A percentile compares a stretch with the other conserved stretches of the same genome.
These are phyloP conservation scores for Deuterostichococcus epilithicus DNA, from an alignment of 139 green algal genomes.

Conservation along the genomic window DNA sequence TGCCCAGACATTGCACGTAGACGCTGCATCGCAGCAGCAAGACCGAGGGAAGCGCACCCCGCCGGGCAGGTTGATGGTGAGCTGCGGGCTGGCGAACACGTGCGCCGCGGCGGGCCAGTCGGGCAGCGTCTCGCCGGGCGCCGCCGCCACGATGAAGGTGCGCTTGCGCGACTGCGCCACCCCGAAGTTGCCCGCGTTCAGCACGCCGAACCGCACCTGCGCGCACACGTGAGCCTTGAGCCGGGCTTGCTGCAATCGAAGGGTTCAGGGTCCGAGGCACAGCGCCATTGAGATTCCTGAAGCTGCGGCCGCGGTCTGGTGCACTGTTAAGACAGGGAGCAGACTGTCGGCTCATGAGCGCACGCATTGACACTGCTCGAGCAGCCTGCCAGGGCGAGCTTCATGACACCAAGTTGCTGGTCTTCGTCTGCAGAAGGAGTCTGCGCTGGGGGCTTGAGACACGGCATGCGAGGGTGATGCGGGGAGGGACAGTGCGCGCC, in stretches of 20 bases:
- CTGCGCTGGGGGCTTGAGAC: background rate
- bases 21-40: no score
- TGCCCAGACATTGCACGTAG: no score
- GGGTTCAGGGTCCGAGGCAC: no score
- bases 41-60: background rate
- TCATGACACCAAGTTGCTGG: background rate
- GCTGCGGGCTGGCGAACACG: conserved; percentile 82
- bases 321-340: no score
- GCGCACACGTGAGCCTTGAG: no score
- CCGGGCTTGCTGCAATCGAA: no score
- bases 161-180: conserved; percentile 92
- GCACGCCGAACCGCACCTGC: conserved; percentile 93
- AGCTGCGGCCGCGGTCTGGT: no score
- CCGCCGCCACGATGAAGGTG: conserved; percentile 93
- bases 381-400: background rate
- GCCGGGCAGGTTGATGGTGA: conserved; percentile 83
- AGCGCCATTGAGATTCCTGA: no score
- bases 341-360: background rate
- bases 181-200: conserved; percentile 95
- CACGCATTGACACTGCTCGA: background rate
- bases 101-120: conserved; percentile 82
- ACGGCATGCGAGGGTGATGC: background rate
- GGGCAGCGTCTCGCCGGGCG: conserved; percentile 75
- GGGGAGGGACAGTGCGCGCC: no score
- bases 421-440: background rate